Percentiles rank a stretch among this genome's conserved stretches.
Conservation (phyloP, 1,284 basidiomycete species). For the Ustilago hordei region DNA sequence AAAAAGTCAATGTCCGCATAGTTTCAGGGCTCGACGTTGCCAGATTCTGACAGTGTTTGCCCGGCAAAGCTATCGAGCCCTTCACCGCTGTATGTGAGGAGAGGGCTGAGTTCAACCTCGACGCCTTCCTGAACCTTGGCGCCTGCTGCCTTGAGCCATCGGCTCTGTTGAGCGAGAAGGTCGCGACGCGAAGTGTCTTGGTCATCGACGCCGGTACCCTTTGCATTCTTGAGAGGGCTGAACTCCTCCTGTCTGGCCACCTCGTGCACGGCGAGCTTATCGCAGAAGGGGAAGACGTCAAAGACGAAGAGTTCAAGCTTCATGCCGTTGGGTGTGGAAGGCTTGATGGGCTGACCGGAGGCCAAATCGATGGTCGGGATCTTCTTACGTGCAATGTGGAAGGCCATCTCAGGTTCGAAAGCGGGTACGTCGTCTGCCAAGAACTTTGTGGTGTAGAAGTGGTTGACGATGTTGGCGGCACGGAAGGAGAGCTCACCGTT, state of each 20-base stretch:
- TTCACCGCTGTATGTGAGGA: constrained; percentile 90
- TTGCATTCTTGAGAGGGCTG: constrained; percentile 96
- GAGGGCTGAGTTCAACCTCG: constrained; percentile 90
- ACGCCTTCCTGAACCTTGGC: constrained; percentile 78
- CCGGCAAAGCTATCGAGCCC: constrained; percentile 85
- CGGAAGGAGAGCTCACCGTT: constrained; percentile 82
- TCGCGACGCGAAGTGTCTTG: constrained; percentile 90
- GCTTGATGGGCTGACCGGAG: constrained; percentile 77
- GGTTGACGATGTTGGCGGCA: constrained; percentile 97
- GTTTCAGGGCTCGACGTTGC: constrained; percentile 44
- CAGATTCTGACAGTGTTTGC: constrained; percentile 75
- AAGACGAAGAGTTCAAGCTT: constrained; percentile 99
- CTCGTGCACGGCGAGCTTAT: constrained; percentile 84
- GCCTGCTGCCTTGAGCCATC: constrained; percentile 85
- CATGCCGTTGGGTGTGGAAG: constrained; percentile 94
- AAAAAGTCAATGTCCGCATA: no score
- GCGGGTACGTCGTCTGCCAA: constrained; percentile 79
- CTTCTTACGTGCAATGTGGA: constrained; percentile 98
- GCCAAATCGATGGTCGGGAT: constrained; percentile 78
- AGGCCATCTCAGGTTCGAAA: constrained; percentile 90
- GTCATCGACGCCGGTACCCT: constrained; percentile 91
- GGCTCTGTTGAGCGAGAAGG: constrained; percentile 86
- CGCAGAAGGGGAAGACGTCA: constrained; percentile 95
- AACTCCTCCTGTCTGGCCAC: constrained; percentile 91
- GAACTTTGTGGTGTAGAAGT: constrained; percentile 94